Base-by-base conservation (phyloP, 2,329 filamentous ascomycete genomes). In the Talaromyces sp. region DNA sequence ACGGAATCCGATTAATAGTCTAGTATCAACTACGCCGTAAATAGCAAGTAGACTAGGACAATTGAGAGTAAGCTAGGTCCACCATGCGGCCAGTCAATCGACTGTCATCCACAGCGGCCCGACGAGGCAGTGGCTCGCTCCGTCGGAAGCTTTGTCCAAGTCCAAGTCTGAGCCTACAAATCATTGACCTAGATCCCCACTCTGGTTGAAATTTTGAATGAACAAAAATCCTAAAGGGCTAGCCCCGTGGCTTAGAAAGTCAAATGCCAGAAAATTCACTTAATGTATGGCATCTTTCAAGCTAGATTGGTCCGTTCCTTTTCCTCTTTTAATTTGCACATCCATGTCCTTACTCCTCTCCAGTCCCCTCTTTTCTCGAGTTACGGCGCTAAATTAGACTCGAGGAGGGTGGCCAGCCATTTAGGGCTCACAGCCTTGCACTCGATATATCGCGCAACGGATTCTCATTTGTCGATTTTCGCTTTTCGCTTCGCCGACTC, bases 321-420 rank as follows among this genome's bases (percentile, higher is more conserved):
- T 57, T n/a, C 48, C 50, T 56, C 39, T 45, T 54, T 54, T 33
- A 41, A 41, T 13, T 19, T 19, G 16, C 31, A 37, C 33, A 52
- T n/a, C 33, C 50, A 24, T 43, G 31, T 22, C 27, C 6, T 22
- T 1, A 31, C 27, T 31, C 27, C 27, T 31, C 27, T 7, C 48
- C 37, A 19, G 31, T 57, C 45, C 45, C 61, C 24, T 33, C 45
- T 45, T 47, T 50, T 27, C 19, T 59, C 37, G 31, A 47, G 61
- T 63, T 57, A 57, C 61, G 50, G 50, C 61, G 61, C 61, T 63
- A 63, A 63, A 63, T 31, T 63, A 57, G 61, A 45, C 50, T 47
- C 31, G 14, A 63, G 61, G 61, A 57, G 61, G 50, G 61, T 47
- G 61, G 31, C 33, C 50, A 57, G 52, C 61, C 61, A 63, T 19